Conservation (phyloP, 345 rosid genomes). For the Euphorbia pulcherrima region DNA sequence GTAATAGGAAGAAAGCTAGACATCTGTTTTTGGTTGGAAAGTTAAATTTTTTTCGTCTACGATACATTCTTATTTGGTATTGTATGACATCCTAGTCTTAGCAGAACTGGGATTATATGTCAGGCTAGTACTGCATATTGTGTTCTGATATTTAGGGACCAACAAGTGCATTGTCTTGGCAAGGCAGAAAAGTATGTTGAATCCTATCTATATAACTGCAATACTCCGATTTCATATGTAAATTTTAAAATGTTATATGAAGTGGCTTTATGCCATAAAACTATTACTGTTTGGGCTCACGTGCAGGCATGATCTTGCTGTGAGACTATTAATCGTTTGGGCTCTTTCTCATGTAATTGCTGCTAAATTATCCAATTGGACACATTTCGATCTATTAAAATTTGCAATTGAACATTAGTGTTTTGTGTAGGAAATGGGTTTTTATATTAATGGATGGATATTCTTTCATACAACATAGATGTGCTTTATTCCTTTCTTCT, state of each 20-base stretch:
- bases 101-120: background rate
- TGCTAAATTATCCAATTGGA: constrained; percentile 1
- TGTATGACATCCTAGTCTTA: background rate
- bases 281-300: background rate
- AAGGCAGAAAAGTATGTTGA: background rate
- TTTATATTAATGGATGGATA: background rate
- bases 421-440: background rate
- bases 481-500: background rate
- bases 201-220: background rate
- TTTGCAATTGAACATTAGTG: background rate
- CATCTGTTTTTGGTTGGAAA: background rate
- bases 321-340: background rate
- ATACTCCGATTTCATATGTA: background rate
- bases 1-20: background rate
- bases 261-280: background rate
- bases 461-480: background rate
- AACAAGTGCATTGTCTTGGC: background rate
- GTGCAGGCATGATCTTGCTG: background rate
- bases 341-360: background rate
- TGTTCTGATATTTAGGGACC: background rate
- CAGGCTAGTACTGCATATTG: background rate
- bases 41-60: background rate
- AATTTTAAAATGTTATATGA: background rate
- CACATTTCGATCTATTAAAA: background rate
- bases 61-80: background rate